Evolutionary conservation across 805 yeast species (phyloP), one percentile per base, ranked within the genome.

Genomic region (Grigorovia yakushimaensis): DNA sequence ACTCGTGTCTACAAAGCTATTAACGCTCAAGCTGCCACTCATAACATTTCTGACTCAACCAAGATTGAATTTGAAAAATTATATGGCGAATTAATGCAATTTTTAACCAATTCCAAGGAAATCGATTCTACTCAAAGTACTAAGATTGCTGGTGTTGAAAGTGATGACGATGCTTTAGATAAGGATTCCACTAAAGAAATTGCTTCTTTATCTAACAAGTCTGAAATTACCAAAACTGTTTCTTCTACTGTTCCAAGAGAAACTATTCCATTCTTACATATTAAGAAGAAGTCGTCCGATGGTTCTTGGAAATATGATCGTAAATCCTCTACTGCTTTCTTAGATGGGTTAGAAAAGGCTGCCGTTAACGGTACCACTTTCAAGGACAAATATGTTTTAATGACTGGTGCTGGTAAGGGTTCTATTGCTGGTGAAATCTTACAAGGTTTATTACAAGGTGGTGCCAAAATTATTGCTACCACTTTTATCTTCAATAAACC

Each of bases 381-480:
- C 74, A 81, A 82, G 66, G 87, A 81, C 66, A 93, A 88, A 70
- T 81, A 82, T 56, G 96, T 89, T 45, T 78, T 93, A 61, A 75
- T 93, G 55, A 93, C 98, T 43, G 98, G 98, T 76, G 98, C 98
- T 45, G 98, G 98, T 75, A 89, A 87, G 43, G 98, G 98, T 47
- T 93, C 98, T 45, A 93, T 93, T 63, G 98, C 98, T 73, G 96
- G 96, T 51, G 96, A 93, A 70, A 79, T 93, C 57, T 76, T 93
- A 65, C 94, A 87, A 73, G 98, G 98, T 55, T 75, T 93, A 64
- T 74, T 93, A 48, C 81, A 91, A 62, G 98, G 98, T 72, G 99
- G 99, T 75, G 98, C 98, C 43, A 87, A 84, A 68, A 97, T 89
- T 58, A 74, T 93, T 64, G 96, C 91, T 48, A 93, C 99, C 43